A percentile compares a stretch with the other conserved stretches of the same genome.
Evolutionary conservation across 805 yeast species (phyloP).

Genomic region (Yarrowia yakushimensis): DNA sequence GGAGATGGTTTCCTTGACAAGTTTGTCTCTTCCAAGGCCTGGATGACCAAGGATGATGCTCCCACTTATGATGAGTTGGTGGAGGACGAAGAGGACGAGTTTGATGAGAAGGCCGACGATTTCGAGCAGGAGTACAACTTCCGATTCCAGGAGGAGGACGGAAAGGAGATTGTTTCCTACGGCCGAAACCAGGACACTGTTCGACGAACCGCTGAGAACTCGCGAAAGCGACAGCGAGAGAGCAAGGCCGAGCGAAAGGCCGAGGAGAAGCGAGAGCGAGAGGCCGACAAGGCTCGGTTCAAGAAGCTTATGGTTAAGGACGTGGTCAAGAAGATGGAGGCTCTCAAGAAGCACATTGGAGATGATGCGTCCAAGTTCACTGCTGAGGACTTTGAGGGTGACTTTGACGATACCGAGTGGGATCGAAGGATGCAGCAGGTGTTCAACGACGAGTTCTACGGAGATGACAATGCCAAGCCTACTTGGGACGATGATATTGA

Average conservation of each 20-base stretch:
- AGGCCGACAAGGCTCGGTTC: conserved; percentile 62
- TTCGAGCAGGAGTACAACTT: conserved; percentile 93
- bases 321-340: conserved; percentile 64
- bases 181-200: conserved; percentile 90
- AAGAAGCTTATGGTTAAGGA: conserved; percentile 73
- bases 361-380: conserved; percentile 61
- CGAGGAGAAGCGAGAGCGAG: conserved; percentile 51
- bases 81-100: conserved; percentile 69
- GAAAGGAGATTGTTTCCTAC: conserved; percentile 88
- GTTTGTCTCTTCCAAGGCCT: conserved; percentile 73
- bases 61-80: conserved; percentile 39
- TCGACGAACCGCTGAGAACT: conserved; percentile 69
- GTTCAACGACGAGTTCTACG: conserved; percentile 79
- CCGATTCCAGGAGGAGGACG: conserved; percentile 86
- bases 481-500: conserved; percentile 62
- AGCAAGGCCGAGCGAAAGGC: conserved; percentile 54
- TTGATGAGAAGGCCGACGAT: conserved; percentile 86
- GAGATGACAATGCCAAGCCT: conserved; percentile 54
- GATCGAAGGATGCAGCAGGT: conserved; percentile 78
- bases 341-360: conserved; percentile 67
- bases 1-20: conserved; percentile 69
- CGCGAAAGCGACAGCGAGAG: conserved; percentile 81
- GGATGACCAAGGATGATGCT: conserved; percentile 77
- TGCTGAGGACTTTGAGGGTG: conserved; percentile 74
- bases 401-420: conserved; percentile 89